Conservation (phyloP, 2,329 filamentous ascomycete species). For the Aspergillus pseudoviridinutans region DNA sequence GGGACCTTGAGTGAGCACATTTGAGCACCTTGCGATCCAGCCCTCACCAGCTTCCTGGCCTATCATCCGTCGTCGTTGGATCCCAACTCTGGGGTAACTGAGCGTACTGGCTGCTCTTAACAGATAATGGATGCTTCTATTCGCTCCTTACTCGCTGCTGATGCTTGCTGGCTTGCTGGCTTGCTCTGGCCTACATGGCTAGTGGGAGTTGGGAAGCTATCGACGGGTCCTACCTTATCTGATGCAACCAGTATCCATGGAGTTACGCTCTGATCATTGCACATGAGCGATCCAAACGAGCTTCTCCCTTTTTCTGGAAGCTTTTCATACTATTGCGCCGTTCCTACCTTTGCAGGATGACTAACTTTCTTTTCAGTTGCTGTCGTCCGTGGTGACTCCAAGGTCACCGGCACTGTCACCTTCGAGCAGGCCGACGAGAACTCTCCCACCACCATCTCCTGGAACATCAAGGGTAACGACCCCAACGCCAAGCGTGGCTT, state of each 20-base stretch:
- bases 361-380: constrained; percentile 60
- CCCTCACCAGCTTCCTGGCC: constrained; percentile 14
- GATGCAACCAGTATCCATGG: not conserved
- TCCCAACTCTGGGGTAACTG: constrained; percentile 4
- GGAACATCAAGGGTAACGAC: constrained; percentile 89
- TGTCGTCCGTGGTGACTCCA: constrained; percentile 96
- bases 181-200: not conserved
- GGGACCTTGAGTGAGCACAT: constrained; percentile 40
- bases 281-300: not conserved
- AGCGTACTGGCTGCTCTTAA: constrained; percentile 6
- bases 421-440: constrained; percentile 90
- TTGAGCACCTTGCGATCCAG: constrained; percentile 39
- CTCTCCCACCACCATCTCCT: constrained; percentile 78
- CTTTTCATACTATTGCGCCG: constrained; percentile 1
- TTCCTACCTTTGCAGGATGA: not conserved
- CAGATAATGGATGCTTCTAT: not conserved
- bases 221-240: not conserved
- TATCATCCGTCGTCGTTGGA: constrained; percentile 23
- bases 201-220: not conserved
- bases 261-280: not conserved
- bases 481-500: constrained; percentile 94
- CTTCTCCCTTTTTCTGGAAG: constrained; percentile 4
- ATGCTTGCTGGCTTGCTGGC: not conserved
- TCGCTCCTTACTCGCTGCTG: not conserved
- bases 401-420: constrained; percentile 86